Evolutionary conservation across 768 basidiomycete genomes (phyloP).

Genomic region (Crepidotus variabilis): DNA sequence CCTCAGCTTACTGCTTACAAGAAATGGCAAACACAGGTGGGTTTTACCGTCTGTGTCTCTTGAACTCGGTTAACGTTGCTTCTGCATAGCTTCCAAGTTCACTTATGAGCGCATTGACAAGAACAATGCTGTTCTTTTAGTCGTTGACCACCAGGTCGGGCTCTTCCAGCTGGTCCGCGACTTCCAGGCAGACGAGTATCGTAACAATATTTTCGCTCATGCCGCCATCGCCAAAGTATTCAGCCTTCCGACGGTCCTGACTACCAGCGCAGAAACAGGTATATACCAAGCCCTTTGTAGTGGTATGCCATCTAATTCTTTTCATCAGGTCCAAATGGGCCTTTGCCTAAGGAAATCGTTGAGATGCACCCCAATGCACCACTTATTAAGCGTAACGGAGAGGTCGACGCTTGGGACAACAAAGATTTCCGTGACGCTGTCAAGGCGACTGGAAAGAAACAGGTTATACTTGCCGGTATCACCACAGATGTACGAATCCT

Average conservation of each 20-base stretch:
- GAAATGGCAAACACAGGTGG: neutral
- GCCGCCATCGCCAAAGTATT: conserved; percentile 42
- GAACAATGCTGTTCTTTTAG: conserved; percentile 35
- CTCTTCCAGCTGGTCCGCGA: conserved; percentile 44
- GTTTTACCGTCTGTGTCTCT: neutral
- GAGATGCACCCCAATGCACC: conserved; percentile 43
- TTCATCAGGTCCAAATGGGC: conserved; percentile 42
- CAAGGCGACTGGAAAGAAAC: conserved; percentile 44
- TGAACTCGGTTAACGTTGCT: neutral
- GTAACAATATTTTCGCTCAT: conserved; percentile 44
- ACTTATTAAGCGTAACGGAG: conserved; percentile 41
- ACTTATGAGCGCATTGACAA: conserved; percentile 34
- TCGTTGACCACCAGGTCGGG: conserved; percentile 48
- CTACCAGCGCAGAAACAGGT: conserved; percentile 43
- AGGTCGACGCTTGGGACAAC: conserved; percentile 53
- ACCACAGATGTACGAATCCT: conserved; percentile 38
- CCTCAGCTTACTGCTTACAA: neutral
- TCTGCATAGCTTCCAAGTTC: neutral
- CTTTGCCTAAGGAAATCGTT: conserved; percentile 39
- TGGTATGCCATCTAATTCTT: neutral
- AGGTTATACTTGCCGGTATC: conserved; percentile 46
- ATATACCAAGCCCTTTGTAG: neutral
- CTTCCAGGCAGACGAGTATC: conserved; percentile 31
- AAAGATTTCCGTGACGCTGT: conserved; percentile 43
- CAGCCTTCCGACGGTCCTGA: conserved; percentile 41